Evolutionary conservation across 495 filamentous ascomycete species (phyloP), one percentile per base, ranked within the genome.

Genomic region (Clohesyomyces aquaticus): DNA sequence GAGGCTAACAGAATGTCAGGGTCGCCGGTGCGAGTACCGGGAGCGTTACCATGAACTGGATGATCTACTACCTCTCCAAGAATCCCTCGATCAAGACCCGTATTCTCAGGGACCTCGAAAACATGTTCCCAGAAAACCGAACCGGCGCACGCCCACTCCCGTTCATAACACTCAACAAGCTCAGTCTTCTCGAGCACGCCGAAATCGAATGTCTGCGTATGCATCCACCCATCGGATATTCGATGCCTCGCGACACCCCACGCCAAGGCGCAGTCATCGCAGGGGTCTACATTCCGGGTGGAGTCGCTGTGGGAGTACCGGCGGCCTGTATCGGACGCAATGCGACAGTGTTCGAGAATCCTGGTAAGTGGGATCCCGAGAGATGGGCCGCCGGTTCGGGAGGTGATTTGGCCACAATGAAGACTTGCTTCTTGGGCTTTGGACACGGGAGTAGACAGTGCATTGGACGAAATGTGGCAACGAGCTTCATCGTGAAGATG

Each of bases 61-160:
- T 70, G 63, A 66, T 57, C 14, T 70, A 70, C 63, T 66, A 66
- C 53, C 63, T 70, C 29, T 59, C 28, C 59, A 66, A 66, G 47
- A 70, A 63, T 25, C 67, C 67, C 1, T 3, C 19, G 1, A 41
- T 63, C 25, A 62, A 50, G 46, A 8, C 16, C 10, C 23, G 10
- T 6, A 29, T 70, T 25, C 18, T 70, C 29, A 25, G 0, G 8
- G 50, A 63, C 16, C 67, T 70, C 25, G 53, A 63, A 47, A 29
- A 18, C 0, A 62, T 55, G 47, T 70, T 70, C 28, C 63, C 63
- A 1, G 32, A 61, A 18, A 53, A 69, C 57, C 2, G 11, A 0
- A 16, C 1, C 12, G 66, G 66, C 8, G 23, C 42, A 3, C 9
- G 49, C 1, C 52, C 66, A 11, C 41, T 69, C 3, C 52, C 62